These are phyloP conservation scores for Rhizopogon rudus DNA, from an alignment of 768 basidiomycete genomes.

Conservation along the genomic window DNA sequence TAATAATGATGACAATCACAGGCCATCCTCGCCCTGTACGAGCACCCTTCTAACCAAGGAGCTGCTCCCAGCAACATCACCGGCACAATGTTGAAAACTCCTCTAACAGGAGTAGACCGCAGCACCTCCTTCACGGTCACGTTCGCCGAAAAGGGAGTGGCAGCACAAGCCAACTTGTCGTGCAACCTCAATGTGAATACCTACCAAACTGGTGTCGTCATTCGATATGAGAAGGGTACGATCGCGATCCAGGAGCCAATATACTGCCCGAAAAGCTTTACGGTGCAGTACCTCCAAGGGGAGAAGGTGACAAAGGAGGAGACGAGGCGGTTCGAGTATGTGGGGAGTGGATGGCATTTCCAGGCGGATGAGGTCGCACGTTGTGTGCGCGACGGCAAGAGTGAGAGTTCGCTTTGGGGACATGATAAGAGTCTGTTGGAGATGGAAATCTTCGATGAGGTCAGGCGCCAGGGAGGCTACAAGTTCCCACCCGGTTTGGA, in stretches of 20 bases:
- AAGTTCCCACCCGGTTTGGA: constrained; percentile 60
- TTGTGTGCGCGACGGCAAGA: constrained; percentile 67
- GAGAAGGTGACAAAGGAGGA: constrained; percentile 53
- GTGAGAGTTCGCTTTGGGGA: constrained; percentile 70
- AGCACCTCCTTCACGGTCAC: constrained; percentile 72
- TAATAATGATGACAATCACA: constrained; percentile 20
- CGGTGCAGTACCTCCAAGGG: constrained; percentile 53
- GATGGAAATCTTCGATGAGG: constrained; percentile 86
- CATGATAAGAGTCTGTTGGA: constrained; percentile 76
- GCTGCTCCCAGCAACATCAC: constrained; percentile 52
- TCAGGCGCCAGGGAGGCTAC: constrained; percentile 67
- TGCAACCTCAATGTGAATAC: constrained; percentile 58
- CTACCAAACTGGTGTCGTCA: constrained; percentile 47
- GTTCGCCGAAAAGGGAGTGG: constrained; percentile 44
- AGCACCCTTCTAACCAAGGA: constrained; percentile 68
- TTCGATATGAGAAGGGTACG: constrained; percentile 72
- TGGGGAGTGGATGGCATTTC: constrained; percentile 76
- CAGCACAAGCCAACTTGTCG: constrained; percentile 69
- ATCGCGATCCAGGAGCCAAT: constrained; percentile 64
- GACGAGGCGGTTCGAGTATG: constrained; percentile 50
- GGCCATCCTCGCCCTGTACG: constrained; percentile 77
- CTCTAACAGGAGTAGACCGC: constrained; percentile 72
- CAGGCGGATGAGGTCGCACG: constrained; percentile 87
- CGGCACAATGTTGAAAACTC: constrained; percentile 75
- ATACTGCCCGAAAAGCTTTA: constrained; percentile 62